Evolutionary conservation across 495 filamentous ascomycete genomes (phyloP).

Genomic region (Diplogelasinospora grovesii): DNA sequence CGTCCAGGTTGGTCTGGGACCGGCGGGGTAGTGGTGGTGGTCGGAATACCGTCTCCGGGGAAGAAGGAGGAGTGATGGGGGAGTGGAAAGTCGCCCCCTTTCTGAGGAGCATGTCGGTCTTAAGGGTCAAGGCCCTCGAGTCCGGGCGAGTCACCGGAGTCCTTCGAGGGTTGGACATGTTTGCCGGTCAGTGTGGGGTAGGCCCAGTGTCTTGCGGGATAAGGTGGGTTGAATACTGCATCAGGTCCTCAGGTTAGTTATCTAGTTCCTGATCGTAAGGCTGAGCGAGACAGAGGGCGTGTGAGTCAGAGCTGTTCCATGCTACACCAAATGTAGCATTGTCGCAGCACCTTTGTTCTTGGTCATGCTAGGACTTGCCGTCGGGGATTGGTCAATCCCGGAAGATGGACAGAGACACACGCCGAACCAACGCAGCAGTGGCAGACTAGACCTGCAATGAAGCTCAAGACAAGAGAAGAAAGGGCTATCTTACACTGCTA

Average conservation of each 20-base stretch:
- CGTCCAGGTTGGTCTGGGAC: slow-evolving; percentile 56
- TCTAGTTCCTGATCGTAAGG: slow-evolving; percentile 18
- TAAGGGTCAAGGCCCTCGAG: slow-evolving; percentile 37
- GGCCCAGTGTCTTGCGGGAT: slow-evolving; percentile 18
- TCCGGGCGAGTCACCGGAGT: slow-evolving; percentile 42
- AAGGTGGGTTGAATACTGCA: slow-evolving; percentile 15
- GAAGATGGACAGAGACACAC: slow-evolving; percentile 1
- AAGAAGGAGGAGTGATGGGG: slow-evolving; percentile 37
- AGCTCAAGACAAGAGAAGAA: background rate
- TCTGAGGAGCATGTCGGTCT: slow-evolving; percentile 48
- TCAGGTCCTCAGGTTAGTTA: slow-evolving; percentile 21
- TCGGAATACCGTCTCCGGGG: slow-evolving; percentile 39
- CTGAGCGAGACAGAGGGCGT: slow-evolving; percentile 11
- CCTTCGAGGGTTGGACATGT: slow-evolving; percentile 48
- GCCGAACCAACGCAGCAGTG: slow-evolving; percentile 2
- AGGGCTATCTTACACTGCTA: slow-evolving; percentile 12
- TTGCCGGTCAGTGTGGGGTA: slow-evolving; percentile 30
- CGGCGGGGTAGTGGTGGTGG: slow-evolving; percentile 50
- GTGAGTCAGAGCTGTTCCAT: slow-evolving; percentile 27
- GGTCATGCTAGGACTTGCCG: slow-evolving; percentile 1
- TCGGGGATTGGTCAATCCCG: slow-evolving; percentile 18
- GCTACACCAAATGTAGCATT: slow-evolving; percentile 15
- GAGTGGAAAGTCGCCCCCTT: slow-evolving; percentile 62
- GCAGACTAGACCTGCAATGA: slow-evolving; percentile 2
- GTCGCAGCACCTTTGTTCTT: slow-evolving; percentile 1